Percentiles rank a stretch among this genome's conserved stretches.
These are phyloP conservation scores for Aureobasidium sp. DNA, from an alignment of 2,329 filamentous ascomycete species.

Conservation along the genomic window DNA sequence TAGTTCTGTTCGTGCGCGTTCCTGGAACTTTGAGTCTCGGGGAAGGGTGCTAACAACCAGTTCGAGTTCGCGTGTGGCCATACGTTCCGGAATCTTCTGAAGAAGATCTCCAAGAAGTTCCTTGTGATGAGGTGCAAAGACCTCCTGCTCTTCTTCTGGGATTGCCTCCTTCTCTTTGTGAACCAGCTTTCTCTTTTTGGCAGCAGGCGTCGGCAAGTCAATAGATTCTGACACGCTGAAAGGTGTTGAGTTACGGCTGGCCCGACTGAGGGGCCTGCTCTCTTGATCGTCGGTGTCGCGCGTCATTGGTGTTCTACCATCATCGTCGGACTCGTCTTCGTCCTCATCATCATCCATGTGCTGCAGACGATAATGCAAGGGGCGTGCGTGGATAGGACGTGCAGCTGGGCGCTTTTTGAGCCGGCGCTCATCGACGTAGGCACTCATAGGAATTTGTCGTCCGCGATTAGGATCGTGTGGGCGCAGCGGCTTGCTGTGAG, in stretches of 20 bases:
- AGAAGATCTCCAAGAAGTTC: constrained; percentile 43
- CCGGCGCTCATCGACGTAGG: constrained; percentile 52
- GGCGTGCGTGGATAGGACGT: constrained; percentile 57
- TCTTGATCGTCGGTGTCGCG: constrained; percentile 81
- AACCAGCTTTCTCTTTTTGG: constrained; percentile 39
- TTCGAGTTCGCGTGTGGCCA: constrained; percentile 58
- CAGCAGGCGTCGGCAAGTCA: constrained; percentile 21
- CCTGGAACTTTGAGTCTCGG: constrained; percentile 60
- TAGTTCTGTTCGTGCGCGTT: constrained; percentile 62
- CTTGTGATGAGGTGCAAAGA: constrained; percentile 36
- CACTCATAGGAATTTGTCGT: constrained; percentile 36
- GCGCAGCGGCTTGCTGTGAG: constrained; percentile 35
- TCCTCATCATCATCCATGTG: constrained; percentile 59
- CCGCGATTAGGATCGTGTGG: constrained; percentile 39
- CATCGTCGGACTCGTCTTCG: constrained; percentile 73
- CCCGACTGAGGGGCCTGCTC: constrained; percentile 70
- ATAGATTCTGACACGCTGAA: constrained; percentile 44
- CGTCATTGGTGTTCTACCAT: constrained; percentile 58
- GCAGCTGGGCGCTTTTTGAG: constrained; percentile 45
- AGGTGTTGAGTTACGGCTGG: constrained; percentile 47
- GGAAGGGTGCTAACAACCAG: constrained; percentile 47
- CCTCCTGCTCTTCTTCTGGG: constrained; percentile 38
- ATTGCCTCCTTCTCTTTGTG: constrained; percentile 22
- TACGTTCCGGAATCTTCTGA: constrained; percentile 60
- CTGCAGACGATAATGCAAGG: constrained; percentile 72